A percentile compares a stretch with the other conserved stretches of the same genome.
Conservation (phyloP, 2,329 filamentous ascomycete genomes). For the Stagonosporopsis chrysanthemi region DNA sequence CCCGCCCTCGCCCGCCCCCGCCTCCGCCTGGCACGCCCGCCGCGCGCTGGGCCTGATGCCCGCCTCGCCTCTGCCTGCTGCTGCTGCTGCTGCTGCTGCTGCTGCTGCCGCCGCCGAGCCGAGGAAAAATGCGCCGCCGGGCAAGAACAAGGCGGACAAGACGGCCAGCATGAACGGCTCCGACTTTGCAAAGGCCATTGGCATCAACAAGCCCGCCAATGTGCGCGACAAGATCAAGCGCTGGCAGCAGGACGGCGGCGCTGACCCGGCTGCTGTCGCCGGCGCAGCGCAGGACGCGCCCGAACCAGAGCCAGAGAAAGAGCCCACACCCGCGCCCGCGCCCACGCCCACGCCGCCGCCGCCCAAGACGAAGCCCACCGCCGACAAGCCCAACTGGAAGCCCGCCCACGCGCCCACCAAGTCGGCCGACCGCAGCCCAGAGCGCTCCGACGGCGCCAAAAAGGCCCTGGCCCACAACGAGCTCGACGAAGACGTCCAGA, state of each 20-base stretch:
- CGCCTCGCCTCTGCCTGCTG: conserved; percentile 34
- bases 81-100: conserved; percentile 20
- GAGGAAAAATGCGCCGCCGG: conserved; percentile 41
- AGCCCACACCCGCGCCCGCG: no score
- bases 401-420: conserved; percentile 36
- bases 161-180: conserved; percentile 41
- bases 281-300: conserved; percentile 10
- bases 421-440: conserved; percentile 35
- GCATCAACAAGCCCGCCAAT: conserved; percentile 54
- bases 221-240: conserved; percentile 79
- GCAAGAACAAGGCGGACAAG: conserved; percentile 36
- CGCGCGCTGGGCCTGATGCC: conserved; percentile 36
- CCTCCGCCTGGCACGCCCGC: conserved; percentile 25
- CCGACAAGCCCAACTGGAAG: conserved; percentile 21
- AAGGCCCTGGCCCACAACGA: conserved; percentile 44
- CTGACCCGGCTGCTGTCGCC: conserved; percentile 54
- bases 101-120: no score
- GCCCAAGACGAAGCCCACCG: no score
- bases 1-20: no score
- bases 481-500: conserved; percentile 55
- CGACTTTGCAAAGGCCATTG: conserved; percentile 52
- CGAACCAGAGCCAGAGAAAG: no score
- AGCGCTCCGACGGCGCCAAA: conserved; percentile 43
- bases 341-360: no score
- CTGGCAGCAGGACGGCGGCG: conserved; percentile 83